These are phyloP conservation scores for Aspergillus pseudoviridinutans DNA, from an alignment of 2,329 filamentous ascomycete species.

Conservation along the genomic window DNA sequence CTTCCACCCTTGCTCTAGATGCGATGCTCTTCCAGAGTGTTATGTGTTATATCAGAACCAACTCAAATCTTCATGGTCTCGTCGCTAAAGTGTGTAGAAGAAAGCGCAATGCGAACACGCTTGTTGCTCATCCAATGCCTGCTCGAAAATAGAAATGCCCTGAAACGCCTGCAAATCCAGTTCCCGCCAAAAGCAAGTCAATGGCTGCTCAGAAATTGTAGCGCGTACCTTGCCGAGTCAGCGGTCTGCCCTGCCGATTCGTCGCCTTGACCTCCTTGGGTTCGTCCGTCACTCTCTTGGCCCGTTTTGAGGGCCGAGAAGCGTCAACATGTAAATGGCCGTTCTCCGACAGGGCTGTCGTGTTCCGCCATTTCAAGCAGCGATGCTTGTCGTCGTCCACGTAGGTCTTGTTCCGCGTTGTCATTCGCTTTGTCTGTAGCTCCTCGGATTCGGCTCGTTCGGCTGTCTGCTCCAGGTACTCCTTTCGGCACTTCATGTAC, in stretches of 20 bases:
- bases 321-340: constrained; percentile 60
- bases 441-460: constrained; percentile 48
- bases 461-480: constrained; percentile 60
- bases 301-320: constrained; percentile 48
- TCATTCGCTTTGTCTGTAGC: constrained; percentile 51
- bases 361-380: constrained; percentile 65
- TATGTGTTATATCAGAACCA: neutral
- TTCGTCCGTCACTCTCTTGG: constrained; percentile 43
- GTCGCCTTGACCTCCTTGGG: constrained; percentile 38
- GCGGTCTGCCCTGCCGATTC: constrained; percentile 47
- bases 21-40: neutral
- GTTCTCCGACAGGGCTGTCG: constrained; percentile 53
- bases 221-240: constrained; percentile 49
- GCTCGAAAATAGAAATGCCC: constrained; percentile 2
- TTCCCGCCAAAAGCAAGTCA: constrained; percentile 3
- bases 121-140: constrained; percentile 7
- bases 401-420: constrained; percentile 60
- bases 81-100: constrained; percentile 12
- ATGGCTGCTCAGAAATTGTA: constrained; percentile 39
- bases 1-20: neutral
- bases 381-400: constrained; percentile 54
- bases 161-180: neutral
- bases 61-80: constrained; percentile 17
- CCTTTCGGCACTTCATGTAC: constrained; percentile 75
- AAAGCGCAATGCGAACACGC: constrained; percentile 8